Evolutionary conservation across 2,329 filamentous ascomycete genomes (phyloP), one percentile per base, ranked within the genome.

Genomic region (Orbilia oligospora): DNA sequence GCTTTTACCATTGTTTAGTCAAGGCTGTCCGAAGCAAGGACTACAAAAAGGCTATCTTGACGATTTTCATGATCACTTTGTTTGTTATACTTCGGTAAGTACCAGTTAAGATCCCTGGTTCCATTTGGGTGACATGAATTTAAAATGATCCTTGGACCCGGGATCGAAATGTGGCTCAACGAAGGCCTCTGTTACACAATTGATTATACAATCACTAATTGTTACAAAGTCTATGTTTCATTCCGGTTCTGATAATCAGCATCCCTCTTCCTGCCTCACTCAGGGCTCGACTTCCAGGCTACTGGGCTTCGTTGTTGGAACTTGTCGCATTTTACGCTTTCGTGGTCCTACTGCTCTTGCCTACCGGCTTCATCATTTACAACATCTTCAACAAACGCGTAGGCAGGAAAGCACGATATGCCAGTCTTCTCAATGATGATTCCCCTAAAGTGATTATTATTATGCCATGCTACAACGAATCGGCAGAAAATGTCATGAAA

Each of bases 281-380:
- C 55, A 91, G 91, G 6, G 87, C 89, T 76, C 88, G 92, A 81
- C 97, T 95, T 85, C 94, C 95, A 0, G 70, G 84, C 1, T 68
- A 84, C 0, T 89, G 96, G 87, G 91, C 96, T 48, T 85, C 84
- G 1, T 87, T 92, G 56, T 87, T 98, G 14, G 94, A 97, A 83
- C 97, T 93, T 92, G 97, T 98, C 83, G 94, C 94, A 3, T 98
- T 98, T 84, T 97, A 93, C 91, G 91, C 92, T 30, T 98, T 98
- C 81, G 91, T 94, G 0, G 89, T 90, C 80, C 89, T 98, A 9
- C 86, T 99, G 73, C 93, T 92, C 0, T 87, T 97, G 0, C 96
- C 96, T 0, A 97, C 94, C 93, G 88, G 97, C 2, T 92, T 97
- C 83, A 73, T 73, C 5, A 97, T 98, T 71, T 97, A 97, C 83